Evolutionary conservation across 1,284 basidiomycete genomes (phyloP).

Genomic region (Sparassis latifolia): DNA sequence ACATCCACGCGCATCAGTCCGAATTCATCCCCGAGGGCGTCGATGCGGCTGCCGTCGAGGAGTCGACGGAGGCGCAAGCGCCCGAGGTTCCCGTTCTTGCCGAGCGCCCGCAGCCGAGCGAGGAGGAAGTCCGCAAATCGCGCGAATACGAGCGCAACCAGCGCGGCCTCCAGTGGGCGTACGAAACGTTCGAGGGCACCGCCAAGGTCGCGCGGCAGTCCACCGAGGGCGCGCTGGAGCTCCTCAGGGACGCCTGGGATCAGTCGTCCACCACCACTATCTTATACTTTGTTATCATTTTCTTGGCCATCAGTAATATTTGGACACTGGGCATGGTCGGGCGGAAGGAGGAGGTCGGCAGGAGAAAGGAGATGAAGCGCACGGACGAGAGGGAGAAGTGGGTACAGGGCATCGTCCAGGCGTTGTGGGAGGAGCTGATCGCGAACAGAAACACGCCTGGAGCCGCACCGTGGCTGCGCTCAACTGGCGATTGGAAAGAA

Average conservation of each 20-base stretch:
- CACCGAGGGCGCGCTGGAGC: slow-evolving; percentile 62
- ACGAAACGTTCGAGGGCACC: slow-evolving; percentile 76
- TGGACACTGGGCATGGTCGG: slow-evolving; percentile 63
- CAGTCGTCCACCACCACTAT: slow-evolving; percentile 63
- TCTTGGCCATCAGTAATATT: slow-evolving; percentile 71
- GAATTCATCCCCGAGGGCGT: slow-evolving; percentile 88
- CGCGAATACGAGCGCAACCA: slow-evolving; percentile 63
- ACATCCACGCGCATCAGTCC: slow-evolving; percentile 82
- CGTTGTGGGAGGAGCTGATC: slow-evolving; percentile 66
- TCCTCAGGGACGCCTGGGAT: slow-evolving; percentile 70
- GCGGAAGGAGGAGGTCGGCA: slow-evolving; percentile 44
- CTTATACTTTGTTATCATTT: slow-evolving; percentile 63
- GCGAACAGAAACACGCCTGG: slow-evolving; percentile 25
- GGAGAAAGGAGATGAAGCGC: slow-evolving; percentile 48
- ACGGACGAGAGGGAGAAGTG: slow-evolving; percentile 66
- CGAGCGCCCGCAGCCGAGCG: slow-evolving; percentile 15
- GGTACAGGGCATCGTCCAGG: slow-evolving; percentile 63
- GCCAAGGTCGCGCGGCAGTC: slow-evolving; percentile 64
- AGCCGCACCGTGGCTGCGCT: slow-evolving; percentile 9
- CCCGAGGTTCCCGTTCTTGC: slow-evolving; percentile 10
- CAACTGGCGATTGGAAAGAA: slow-evolving; percentile 30
- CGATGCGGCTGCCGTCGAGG: slow-evolving; percentile 44
- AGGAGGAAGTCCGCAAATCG: slow-evolving; percentile 34
- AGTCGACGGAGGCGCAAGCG: slow-evolving; percentile 14
- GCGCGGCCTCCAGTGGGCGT: slow-evolving; percentile 77